phyloP scores from a whole-genome alignment of 1,284 basidiomycete genomes.

The Rhizopogon parksii region DNA sequence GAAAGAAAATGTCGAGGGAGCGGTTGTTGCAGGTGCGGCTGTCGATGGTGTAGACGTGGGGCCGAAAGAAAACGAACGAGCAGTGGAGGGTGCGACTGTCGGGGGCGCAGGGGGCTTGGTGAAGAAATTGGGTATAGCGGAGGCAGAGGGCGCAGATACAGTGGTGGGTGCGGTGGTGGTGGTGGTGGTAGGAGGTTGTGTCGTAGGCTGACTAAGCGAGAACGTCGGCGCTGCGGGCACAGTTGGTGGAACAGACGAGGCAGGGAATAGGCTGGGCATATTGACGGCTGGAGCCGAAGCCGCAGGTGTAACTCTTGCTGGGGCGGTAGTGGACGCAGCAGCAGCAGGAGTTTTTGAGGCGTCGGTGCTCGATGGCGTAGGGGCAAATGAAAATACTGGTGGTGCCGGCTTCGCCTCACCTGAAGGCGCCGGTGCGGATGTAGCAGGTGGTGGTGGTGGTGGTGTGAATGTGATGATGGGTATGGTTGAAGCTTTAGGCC shows the following conservation, averaged over 20 bases:
- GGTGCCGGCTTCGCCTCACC: slow-evolving; percentile 14
- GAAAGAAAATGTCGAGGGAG: slow-evolving; percentile 7
- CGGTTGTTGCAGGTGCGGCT: slow-evolving; percentile 2
- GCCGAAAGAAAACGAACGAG: slow-evolving; percentile 4
- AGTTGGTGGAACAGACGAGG: slow-evolving; percentile 2
- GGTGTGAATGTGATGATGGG: slow-evolving; percentile 27
- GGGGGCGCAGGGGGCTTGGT: slow-evolving; percentile 11
- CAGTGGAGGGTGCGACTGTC: slow-evolving; percentile 3
- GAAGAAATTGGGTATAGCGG: slow-evolving; percentile 22
- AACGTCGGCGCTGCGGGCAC: slow-evolving; percentile 8
- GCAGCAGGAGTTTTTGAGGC: slow-evolving; percentile 11
- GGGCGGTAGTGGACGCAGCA: slow-evolving; percentile 7
- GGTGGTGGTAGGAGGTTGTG: slow-evolving; percentile 8
- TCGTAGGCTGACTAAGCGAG: slow-evolving; percentile 14
- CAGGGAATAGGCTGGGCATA: slow-evolving; percentile 7
- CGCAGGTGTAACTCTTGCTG: slow-evolving; percentile 13
- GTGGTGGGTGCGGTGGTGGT: slow-evolving; percentile 9
- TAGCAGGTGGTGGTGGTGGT: slow-evolving; percentile 16
- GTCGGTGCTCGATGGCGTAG: slow-evolving; percentile 6
- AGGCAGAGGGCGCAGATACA: slow-evolving; percentile 12
- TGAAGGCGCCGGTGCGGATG: slow-evolving; percentile 4
- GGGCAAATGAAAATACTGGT: slow-evolving; percentile 12
- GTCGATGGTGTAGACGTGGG: slow-evolving; percentile 1
- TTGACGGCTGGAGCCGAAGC: slow-evolving; percentile 8
- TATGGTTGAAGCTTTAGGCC: slow-evolving; percentile 16